A percentile compares a stretch with the other conserved stretches of the same genome.
phyloP scores from a whole-genome alignment of 129 eudicot species.

The Erigeron canadensis region DNA sequence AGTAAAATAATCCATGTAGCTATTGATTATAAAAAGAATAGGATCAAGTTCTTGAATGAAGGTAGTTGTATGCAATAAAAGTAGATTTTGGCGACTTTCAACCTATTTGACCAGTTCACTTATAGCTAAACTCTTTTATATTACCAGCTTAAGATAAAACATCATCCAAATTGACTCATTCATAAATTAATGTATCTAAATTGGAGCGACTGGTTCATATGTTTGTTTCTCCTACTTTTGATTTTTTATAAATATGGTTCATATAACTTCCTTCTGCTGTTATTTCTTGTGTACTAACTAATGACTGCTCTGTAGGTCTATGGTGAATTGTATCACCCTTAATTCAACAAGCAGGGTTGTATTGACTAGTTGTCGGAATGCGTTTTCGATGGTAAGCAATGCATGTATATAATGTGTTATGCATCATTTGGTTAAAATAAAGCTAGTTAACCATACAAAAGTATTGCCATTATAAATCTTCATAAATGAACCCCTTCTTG shows the following conservation, averaged over 20 bases:
- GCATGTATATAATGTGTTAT: background rate
- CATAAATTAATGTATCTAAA: background rate
- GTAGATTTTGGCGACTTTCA: background rate
- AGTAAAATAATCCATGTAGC: background rate
- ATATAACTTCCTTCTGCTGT: background rate
- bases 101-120: background rate
- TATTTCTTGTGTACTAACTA: background rate
- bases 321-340: conserved; percentile 92
- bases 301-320: conserved; percentile 59
- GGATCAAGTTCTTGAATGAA: background rate
- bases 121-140: background rate
- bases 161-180: background rate
- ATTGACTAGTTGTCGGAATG: conserved; percentile 87
- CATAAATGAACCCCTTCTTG: too few species aligned
- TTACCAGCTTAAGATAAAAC: background rate
- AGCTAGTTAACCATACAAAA: background rate
- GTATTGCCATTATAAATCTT: background rate
- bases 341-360: conserved; percentile 90
- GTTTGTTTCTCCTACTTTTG: background rate
- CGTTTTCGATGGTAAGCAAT: conserved; percentile 76
- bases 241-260: background rate
- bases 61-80: background rate
- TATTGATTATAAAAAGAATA: background rate
- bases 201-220: background rate
- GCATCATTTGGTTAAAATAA: background rate